Percentiles rank a stretch among this genome's conserved stretches.
These are phyloP conservation scores for Oryza rufipogon DNA, from an alignment of 176 grass and related monocot genomes.

Conservation along the genomic window DNA sequence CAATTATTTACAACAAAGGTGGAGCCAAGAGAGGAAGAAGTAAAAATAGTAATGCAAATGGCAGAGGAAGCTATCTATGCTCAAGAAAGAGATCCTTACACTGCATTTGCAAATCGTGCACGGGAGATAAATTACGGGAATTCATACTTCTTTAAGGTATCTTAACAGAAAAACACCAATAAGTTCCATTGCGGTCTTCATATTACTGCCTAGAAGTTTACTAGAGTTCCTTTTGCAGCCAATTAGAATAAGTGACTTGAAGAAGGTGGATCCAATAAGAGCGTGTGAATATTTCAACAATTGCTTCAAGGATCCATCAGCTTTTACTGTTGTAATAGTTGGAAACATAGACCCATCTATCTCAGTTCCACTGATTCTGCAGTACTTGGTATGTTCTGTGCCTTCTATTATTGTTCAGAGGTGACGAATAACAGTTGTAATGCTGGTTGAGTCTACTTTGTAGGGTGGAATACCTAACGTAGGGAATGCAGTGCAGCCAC, in stretches of 20 bases:
- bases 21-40: conserved; percentile 95
- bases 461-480: conserved; percentile 94
- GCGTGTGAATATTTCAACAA: conserved; percentile 96
- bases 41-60: conserved; percentile 99
- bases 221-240: conserved; percentile 60
- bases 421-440: conserved; percentile 26
- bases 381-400: conserved; percentile 79
- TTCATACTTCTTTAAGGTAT: conserved; percentile 95
- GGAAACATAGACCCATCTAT: conserved; percentile 84
- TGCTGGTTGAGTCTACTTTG: conserved; percentile 37
- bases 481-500: conserved; percentile 61
- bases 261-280: conserved; percentile 90
- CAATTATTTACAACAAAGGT: conserved; percentile 95
- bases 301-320: conserved; percentile 90
- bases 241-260: conserved; percentile 95
- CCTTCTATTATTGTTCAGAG: conserved; percentile 23
- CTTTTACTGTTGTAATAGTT: conserved; percentile 90
- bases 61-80: conserved; percentile 99
- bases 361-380: conserved; percentile 82
- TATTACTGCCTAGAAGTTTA: conserved; percentile 44
- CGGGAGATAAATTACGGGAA: conserved; percentile 98
- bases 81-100: conserved; percentile 98
- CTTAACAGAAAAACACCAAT: conserved; percentile 21
- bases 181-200: conserved; percentile 14
- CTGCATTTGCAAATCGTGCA: conserved; percentile 92